Evolutionary conservation across 139 green algal genomes (phyloP).

Genomic region (Cymbomonas tetramitiformis): DNA sequence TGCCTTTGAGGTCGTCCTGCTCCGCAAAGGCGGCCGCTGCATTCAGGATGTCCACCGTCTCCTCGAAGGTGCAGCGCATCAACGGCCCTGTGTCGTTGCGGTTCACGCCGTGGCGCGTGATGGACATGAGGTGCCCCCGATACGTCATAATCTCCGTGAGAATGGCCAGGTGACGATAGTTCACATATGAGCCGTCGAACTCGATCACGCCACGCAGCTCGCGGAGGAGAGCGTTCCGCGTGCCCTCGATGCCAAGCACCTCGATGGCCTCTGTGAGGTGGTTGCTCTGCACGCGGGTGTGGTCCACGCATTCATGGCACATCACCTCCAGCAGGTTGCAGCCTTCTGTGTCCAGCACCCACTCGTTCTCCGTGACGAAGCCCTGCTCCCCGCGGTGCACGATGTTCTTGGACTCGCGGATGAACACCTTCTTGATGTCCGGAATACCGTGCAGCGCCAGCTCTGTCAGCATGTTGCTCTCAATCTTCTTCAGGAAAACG

Average conservation of each 20-base stretch:
- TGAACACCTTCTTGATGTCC: constrained; percentile 82
- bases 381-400: constrained; percentile 23
- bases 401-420: constrained; percentile 63
- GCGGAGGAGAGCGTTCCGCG: constrained; percentile 67
- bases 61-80: constrained; percentile 90
- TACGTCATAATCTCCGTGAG: constrained; percentile 76
- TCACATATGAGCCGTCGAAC: constrained; percentile 94
- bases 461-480: constrained; percentile 53
- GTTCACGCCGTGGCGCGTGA: constrained; percentile 99
- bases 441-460: constrained; percentile 54
- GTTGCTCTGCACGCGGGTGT: constrained; percentile 67
- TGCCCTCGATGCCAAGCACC: constrained; percentile 91
- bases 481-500: constrained; percentile 61
- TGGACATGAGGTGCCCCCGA: constrained; percentile 89
- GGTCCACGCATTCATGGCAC: constrained; percentile 72
- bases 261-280: constrained; percentile 80
- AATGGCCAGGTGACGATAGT: constrained; percentile 85
- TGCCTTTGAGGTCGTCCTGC: constrained; percentile 58
- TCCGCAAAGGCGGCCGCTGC: constrained; percentile 60
- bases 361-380: constrained; percentile 65
- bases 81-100: constrained; percentile 69
- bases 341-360: constrained; percentile 94
- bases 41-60: constrained; percentile 95
- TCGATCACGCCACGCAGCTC: constrained; percentile 93
- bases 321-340: constrained; percentile 87